These are phyloP conservation scores for Aureobasidium uvarum DNA, from an alignment of 2,329 filamentous ascomycete genomes.

Conservation along the genomic window DNA sequence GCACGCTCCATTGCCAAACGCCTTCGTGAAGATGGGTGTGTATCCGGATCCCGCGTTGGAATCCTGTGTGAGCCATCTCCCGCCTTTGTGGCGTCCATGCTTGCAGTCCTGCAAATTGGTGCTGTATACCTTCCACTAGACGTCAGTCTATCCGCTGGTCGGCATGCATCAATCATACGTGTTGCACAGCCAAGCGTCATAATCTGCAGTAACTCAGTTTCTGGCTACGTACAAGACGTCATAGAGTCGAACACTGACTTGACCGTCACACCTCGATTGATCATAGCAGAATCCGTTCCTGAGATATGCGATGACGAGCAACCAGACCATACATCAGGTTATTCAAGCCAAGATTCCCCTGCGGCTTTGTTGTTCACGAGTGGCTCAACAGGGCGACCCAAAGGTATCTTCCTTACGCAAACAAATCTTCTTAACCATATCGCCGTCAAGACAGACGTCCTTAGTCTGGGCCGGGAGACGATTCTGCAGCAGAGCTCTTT, in stretches of 20 bases:
- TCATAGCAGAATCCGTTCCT: too few relatives aligned
- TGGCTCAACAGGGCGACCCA: constrained; percentile 40
- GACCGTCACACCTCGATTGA: too few relatives aligned
- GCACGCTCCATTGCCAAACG: neutral
- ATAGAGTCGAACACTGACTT: too few relatives aligned
- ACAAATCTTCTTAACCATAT: constrained; percentile 34
- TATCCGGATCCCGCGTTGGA: neutral
- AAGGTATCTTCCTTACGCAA: constrained; percentile 44
- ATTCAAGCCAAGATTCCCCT: neutral
- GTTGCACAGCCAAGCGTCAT: too few relatives aligned
- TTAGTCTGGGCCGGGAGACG: constrained; percentile 28
- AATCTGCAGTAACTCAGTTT: too few relatives aligned
- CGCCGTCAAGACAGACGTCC: constrained; percentile 26
- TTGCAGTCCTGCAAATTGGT: constrained; percentile 46
- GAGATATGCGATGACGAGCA: too few relatives aligned
- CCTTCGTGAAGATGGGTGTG: neutral
- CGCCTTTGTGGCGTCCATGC: constrained; percentile 42
- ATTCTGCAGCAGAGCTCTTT: constrained; percentile 43
- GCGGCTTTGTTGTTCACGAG: constrained; percentile 39
- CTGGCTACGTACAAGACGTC: too few relatives aligned
- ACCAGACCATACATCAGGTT: too few relatives aligned
- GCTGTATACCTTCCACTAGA: constrained; percentile 44
- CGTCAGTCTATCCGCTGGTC: constrained; percentile 29
- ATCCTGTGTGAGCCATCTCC: constrained; percentile 2
- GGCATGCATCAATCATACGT: too few relatives aligned